phyloP scores from a whole-genome alignment of 139 green algal genomes.

The Chlamydomonas urium region DNA sequence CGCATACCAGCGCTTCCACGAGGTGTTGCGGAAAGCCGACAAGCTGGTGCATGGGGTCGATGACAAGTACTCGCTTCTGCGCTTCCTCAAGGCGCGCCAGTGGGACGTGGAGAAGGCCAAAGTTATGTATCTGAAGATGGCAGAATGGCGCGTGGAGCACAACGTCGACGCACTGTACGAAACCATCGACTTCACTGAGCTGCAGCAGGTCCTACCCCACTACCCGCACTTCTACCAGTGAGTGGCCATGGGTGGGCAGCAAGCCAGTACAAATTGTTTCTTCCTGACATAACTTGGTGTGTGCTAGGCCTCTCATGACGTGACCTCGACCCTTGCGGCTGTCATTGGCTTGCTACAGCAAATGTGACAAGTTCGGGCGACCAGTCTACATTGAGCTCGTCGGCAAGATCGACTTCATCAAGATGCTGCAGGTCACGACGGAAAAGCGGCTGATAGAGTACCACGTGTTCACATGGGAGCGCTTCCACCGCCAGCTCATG shows the following conservation, averaged over 20 bases:
- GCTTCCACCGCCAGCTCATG: constrained; percentile 28
- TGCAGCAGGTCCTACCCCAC: background rate
- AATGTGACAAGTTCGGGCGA: constrained; percentile 15
- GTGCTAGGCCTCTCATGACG: too few relatives aligned
- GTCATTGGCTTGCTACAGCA: too few relatives aligned
- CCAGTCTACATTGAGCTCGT: constrained; percentile 51
- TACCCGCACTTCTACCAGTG: constrained; percentile 33
- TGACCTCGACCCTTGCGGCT: too few relatives aligned
- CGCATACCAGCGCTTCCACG: constrained; percentile 15
- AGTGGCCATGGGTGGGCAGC: too few relatives aligned
- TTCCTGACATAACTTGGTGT: too few relatives aligned
- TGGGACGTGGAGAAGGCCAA: constrained; percentile 15
- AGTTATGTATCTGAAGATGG: constrained; percentile 34
- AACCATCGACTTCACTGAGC: constrained; percentile 19
- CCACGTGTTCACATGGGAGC: constrained; percentile 44
- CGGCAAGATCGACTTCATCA: constrained; percentile 21
- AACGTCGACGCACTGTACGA: constrained; percentile 25
- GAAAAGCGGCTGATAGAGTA: constrained; percentile 39
- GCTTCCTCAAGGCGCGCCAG: constrained; percentile 33
- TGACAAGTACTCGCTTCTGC: constrained; percentile 27
- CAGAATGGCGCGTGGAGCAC: constrained; percentile 25
- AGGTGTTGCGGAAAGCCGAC: background rate
- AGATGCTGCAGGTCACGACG: constrained; percentile 32
- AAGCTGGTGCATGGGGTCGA: constrained; percentile 17
- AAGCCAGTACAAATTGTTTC: too few relatives aligned